These are phyloP conservation scores for Fusarium tricinctum DNA, from an alignment of 2,329 filamentous ascomycete species.

Conservation along the genomic window DNA sequence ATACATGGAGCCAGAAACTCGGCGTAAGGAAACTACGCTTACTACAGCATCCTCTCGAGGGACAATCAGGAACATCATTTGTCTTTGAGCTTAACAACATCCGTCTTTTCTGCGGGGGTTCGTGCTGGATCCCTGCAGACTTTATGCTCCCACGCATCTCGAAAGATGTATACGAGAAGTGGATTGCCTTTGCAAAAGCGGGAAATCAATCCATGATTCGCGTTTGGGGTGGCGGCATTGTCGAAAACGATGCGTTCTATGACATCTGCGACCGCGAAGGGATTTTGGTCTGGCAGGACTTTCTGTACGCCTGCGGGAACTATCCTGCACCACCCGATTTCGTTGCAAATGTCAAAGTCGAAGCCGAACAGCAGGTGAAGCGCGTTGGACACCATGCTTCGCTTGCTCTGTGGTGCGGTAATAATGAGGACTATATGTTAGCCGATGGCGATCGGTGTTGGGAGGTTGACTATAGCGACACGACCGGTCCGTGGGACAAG, in stretches of 20 bases:
- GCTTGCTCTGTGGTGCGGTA: slow-evolving; percentile 7
- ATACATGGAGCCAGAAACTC: fast-evolving
- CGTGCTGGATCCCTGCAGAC: slow-evolving; percentile 7
- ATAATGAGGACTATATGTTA: slow-evolving; percentile 23
- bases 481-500: slow-evolving; percentile 10
- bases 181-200: slow-evolving; percentile 6
- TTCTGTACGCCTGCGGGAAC: slow-evolving; percentile 14
- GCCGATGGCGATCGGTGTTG: slow-evolving; percentile 12
- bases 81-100: slow-evolving; percentile 22
- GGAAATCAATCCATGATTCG: slow-evolving; percentile 16
- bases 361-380: slow-evolving; percentile 8
- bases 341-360: background rate
- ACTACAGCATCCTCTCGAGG: background rate
- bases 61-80: background rate
- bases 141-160: background rate
- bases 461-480: slow-evolving; percentile 18
- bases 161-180: background rate
- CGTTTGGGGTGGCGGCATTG: slow-evolving; percentile 10
- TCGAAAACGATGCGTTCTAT: background rate
- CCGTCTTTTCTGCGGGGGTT: background rate
- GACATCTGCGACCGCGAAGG: slow-evolving; percentile 1
- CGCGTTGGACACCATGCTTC: slow-evolving; percentile 15
- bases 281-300: slow-evolving; percentile 19
- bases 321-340: slow-evolving; percentile 8
- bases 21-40: background rate